These are phyloP conservation scores for Inonotus hispidus DNA, from an alignment of 1,284 basidiomycete species.

Conservation along the genomic window DNA sequence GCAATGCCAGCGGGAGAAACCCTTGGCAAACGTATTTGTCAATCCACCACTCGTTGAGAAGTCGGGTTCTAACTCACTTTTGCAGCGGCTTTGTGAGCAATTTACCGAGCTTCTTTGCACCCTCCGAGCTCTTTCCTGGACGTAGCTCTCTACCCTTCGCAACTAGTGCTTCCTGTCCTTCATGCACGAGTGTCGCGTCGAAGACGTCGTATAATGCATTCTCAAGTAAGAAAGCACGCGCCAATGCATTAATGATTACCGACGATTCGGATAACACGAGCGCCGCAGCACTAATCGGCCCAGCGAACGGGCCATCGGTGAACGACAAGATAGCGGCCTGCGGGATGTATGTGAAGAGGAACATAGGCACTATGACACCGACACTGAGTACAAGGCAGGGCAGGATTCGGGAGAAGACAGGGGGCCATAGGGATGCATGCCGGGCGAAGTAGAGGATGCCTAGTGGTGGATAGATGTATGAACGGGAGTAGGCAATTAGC, in stretches of 20 bases:
- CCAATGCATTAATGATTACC: slow-evolving; percentile 40
- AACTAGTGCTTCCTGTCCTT: slow-evolving; percentile 34
- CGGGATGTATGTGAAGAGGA: slow-evolving; percentile 43
- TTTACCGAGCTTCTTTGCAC: slow-evolving; percentile 28
- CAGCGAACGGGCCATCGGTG: slow-evolving; percentile 37
- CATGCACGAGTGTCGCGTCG: slow-evolving; percentile 34
- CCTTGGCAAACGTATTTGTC: slow-evolving; percentile 13
- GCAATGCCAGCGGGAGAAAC: slow-evolving; percentile 20
- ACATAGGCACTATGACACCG: slow-evolving; percentile 31
- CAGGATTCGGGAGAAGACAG: slow-evolving; percentile 17
- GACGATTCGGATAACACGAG: slow-evolving; percentile 34
- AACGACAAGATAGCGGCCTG: slow-evolving; percentile 42
- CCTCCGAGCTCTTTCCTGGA: slow-evolving; percentile 21
- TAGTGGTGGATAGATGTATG: slow-evolving; percentile 21
- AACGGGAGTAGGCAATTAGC: slow-evolving; percentile 11
- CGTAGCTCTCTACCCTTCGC: slow-evolving; percentile 28
- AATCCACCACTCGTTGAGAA: background rate
- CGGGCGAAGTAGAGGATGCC: slow-evolving; percentile 19
- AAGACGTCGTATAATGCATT: slow-evolving; percentile 43
- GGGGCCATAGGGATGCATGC: slow-evolving; percentile 19
- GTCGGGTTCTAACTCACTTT: slow-evolving; percentile 28
- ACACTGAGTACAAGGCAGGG: slow-evolving; percentile 19
- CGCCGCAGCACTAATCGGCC: slow-evolving; percentile 31
- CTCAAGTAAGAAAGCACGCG: slow-evolving; percentile 42
- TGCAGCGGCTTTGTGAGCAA: slow-evolving; percentile 33